phyloP scores from a whole-genome alignment of 805 yeast species.

The Tetrapisispora pingtungensis region DNA sequence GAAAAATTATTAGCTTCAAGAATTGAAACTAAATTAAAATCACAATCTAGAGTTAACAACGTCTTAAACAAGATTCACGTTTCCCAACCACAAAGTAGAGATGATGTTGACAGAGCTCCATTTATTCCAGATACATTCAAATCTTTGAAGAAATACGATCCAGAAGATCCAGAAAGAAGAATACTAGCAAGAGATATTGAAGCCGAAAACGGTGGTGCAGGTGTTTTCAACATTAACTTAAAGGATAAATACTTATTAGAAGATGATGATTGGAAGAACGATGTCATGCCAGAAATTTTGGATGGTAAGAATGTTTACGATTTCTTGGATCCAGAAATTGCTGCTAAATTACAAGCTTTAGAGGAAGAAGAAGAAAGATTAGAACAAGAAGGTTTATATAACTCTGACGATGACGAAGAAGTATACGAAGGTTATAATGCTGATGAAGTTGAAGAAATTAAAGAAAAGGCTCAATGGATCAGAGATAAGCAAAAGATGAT shows the following conservation, averaged over 20 bases:
- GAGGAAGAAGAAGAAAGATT: slow-evolving; percentile 96
- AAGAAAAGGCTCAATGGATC: slow-evolving; percentile 88
- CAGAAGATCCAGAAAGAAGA: slow-evolving; percentile 73
- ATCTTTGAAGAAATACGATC: slow-evolving; percentile 55
- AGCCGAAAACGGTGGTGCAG: slow-evolving; percentile 96
- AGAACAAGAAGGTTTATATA: slow-evolving; percentile 91
- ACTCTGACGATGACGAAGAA: slow-evolving; percentile 61
- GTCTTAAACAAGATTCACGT: slow-evolving; percentile 94
- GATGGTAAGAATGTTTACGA: slow-evolving; percentile 97
- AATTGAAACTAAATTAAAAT: slow-evolving; percentile 92
- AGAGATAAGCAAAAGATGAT: slow-evolving; percentile 90
- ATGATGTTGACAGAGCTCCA: slow-evolving; percentile 70
- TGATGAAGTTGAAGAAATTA: slow-evolving; percentile 58
- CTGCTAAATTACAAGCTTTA: slow-evolving; percentile 82
- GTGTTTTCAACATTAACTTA: slow-evolving; percentile 89
- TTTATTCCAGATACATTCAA: slow-evolving; percentile 71
- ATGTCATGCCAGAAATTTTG: slow-evolving; percentile 90
- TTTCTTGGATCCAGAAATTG: slow-evolving; percentile 92
- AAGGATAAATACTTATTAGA: slow-evolving; percentile 87
- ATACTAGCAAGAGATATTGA: slow-evolving; percentile 80
- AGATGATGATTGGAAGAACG: slow-evolving; percentile 96
- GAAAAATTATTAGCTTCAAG: slow-evolving; percentile 91
- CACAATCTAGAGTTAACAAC: slow-evolving; percentile 77
- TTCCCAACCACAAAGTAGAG: slow-evolving; percentile 81
- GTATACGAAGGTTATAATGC: slow-evolving; percentile 65